A percentile compares a stretch with the other conserved stretches of the same genome.
These are phyloP conservation scores for Pharus latifolius DNA, from an alignment of 176 grass and related monocot species.

Conservation along the genomic window DNA sequence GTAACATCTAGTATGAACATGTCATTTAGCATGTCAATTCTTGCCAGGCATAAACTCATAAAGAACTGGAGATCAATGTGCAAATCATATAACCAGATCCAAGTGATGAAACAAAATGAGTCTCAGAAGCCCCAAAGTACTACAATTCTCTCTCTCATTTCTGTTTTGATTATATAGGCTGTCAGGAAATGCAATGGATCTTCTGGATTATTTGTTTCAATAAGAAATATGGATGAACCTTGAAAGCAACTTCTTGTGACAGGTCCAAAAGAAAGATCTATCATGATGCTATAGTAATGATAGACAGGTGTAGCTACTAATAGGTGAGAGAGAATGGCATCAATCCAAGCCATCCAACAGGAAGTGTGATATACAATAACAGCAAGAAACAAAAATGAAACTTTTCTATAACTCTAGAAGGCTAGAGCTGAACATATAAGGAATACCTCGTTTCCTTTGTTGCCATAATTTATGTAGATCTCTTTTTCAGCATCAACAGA, in stretches of 20 bases:
- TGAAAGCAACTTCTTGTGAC: background rate
- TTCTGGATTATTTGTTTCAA: background rate
- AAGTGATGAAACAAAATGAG: background rate
- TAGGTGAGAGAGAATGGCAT: background rate
- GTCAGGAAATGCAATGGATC: background rate
- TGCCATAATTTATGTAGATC: constrained; percentile 90
- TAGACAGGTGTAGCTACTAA: background rate
- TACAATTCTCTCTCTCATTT: background rate
- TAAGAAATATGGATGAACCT: background rate
- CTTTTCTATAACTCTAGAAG: background rate
- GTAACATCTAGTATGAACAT: background rate
- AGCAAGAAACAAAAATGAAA: background rate
- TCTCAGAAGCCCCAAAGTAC: background rate
- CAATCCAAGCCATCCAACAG: background rate
- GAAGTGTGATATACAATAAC: background rate
- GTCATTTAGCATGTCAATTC: background rate
- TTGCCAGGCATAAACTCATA: constrained; percentile 1
- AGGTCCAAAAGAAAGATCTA: background rate
- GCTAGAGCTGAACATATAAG: background rate
- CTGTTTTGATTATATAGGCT: background rate
- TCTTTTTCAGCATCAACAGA: constrained; percentile 50
- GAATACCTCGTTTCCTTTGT: constrained; percentile 95
- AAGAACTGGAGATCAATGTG: background rate
- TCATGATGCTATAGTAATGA: background rate
- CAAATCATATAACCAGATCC: background rate